Evolutionary conservation across 768 basidiomycete species (phyloP), one percentile per base, ranked within the genome.

Genomic region (Lactifluus volemus): DNA sequence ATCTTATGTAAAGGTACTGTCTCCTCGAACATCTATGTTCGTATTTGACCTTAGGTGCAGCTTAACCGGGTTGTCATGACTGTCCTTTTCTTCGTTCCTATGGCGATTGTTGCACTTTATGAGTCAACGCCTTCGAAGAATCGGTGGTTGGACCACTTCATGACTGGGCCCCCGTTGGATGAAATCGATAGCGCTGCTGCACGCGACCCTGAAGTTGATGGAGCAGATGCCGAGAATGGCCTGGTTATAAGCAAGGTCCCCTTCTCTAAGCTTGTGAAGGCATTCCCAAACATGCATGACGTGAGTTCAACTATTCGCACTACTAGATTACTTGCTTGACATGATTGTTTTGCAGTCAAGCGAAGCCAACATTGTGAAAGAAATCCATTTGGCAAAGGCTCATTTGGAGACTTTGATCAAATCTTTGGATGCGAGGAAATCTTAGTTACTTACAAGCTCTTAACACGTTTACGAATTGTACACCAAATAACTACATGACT

Each of bases 11-110:
- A 80, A 76, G 74, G 89, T 80, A 48, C 11, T 14, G 32, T 53
- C 25, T 29, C 25, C 25, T 7, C 42, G 6, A 36, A 53, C 14
- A 49, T 57, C 60, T 59, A 30, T 48, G 47, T 66, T 38, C 68
- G 34, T 21, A 15, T 63, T 15, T 42, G 7, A 47, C 42, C 58
- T 36, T 19, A 12, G 30, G 8, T 41, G 12, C 55, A 88, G 85
- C 72, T 93, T 63, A 97, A 96, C 73, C 84, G 85, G 55, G 69
- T 77, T 66, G 78, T 91, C 56, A 96, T 98, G 94, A 73, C 75
- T 25, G 65, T 79, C 47, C 61, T 96, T n/a, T 96, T 98, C 77
- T 88, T 86, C 73, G 61, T 93, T 55, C 92, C 93, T 3, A 76
- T 97, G 34, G 74, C 78, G 4, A 53, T 79, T 15, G 88, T 97